These are phyloP conservation scores for Tetragonia tetragonoides DNA, from an alignment of 148 eudicot genomes.

Conservation along the genomic window DNA sequence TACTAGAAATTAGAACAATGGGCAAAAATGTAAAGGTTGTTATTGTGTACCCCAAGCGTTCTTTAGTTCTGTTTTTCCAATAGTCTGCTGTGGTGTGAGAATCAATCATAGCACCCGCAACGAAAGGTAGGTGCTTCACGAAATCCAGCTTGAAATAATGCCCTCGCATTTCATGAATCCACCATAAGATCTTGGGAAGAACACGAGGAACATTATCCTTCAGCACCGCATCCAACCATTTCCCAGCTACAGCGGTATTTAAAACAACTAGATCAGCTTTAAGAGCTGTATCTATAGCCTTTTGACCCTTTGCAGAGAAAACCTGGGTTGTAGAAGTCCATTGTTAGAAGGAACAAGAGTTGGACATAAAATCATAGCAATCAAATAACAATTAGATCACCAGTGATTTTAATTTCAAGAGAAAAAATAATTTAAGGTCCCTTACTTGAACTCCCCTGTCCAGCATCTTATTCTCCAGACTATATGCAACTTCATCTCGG, in stretches of 20 bases:
- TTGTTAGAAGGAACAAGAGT: background rate
- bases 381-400: background rate
- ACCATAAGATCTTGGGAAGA: slow-evolving; percentile 97
- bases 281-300: slow-evolving; percentile 86
- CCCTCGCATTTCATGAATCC: slow-evolving; percentile 99
- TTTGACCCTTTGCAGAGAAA: slow-evolving; percentile 71
- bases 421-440: background rate
- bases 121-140: slow-evolving; percentile 90
- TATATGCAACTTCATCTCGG: slow-evolving; percentile 50
- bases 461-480: slow-evolving; percentile 66
- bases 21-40: background rate
- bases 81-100: slow-evolving; percentile 90
- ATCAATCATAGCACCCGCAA: slow-evolving; percentile 98
- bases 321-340: slow-evolving; percentile 42
- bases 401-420: background rate
- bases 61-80: slow-evolving; percentile 93
- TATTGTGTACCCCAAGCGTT: slow-evolving; percentile 68
- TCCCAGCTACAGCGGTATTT: slow-evolving; percentile 99
- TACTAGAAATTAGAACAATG: background rate
- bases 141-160: slow-evolving; percentile 95
- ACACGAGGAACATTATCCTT: slow-evolving; percentile 81
- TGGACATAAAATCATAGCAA: background rate
- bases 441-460: slow-evolving; percentile 74
- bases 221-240: slow-evolving; percentile 93
- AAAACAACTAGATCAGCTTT: slow-evolving; percentile 90